Evolutionary conservation across 2,329 filamentous ascomycete genomes (phyloP), one percentile per base, ranked within the genome.

Genomic region (Zarea fungicola): DNA sequence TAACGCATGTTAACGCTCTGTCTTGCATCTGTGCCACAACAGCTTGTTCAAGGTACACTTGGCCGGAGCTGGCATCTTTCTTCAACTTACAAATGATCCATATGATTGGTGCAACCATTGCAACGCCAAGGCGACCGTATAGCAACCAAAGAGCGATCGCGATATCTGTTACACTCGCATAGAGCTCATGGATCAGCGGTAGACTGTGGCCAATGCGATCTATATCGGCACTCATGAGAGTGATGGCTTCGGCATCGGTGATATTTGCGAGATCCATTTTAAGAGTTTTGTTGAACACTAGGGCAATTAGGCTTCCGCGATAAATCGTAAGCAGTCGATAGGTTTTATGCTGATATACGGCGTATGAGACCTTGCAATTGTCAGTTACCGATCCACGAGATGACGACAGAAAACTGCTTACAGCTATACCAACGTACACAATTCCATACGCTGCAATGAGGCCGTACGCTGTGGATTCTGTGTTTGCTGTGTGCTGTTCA

Each of bases 201-300:
- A 42, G 22, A n/a, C 22, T 28, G 11, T 28, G 22, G 6, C n/a
- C 40, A 21, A 42, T 28, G 14, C 40, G 40, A 19, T 42, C 40
- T 7, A 42, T 42, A 19, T 42, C 40, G 23, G 40, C 40, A n/a
- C 40, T 42, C 40, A 42, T 42, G 11, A 42, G 25, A 5, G 40
- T 42, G n/a, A 42, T 28, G 3, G 40, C 40, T 11, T 42, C 40
- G n/a, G 40, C 40, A 8, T 42, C 40, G 11, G 22, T 19, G 7
- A 28, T n/a, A 9, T 28, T 28, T 19, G 40, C 57, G 1, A 59
- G 57, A 35, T 58, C 59, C 10, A 69, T 53, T 4, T 58, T 54
- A 3, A 72, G 54, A 0, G 71, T 72, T 52, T 73, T 72, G 23
- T 66, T 64, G 55, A 74, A 80, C 13, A 81, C 70, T 55, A 78